Evolutionary conservation across 2,329 filamentous ascomycete genomes (phyloP).

Genomic region (Alternaria sp.): DNA sequence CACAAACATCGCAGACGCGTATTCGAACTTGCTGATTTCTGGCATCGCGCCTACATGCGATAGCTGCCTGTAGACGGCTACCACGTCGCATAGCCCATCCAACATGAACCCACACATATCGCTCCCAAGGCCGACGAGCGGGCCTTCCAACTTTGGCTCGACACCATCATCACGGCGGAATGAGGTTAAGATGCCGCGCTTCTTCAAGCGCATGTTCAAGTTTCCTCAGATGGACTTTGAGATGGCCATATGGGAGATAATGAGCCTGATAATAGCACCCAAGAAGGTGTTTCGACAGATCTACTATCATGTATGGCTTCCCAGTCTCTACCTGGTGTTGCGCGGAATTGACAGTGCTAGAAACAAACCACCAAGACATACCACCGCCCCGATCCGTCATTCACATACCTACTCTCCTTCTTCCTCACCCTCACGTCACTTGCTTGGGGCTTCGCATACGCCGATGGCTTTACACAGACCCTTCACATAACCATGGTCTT

Average conservation of each 20-base stretch:
- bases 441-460: constrained; percentile 68
- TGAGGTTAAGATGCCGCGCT: constrained; percentile 69
- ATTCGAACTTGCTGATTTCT: neutral
- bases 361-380: constrained; percentile 72
- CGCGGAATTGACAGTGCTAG: constrained; percentile 46
- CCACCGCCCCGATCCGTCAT: constrained; percentile 73
- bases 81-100: constrained; percentile 13
- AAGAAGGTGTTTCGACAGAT: constrained; percentile 76
- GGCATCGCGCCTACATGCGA: neutral
- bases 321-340: neutral
- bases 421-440: constrained; percentile 64
- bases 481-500: constrained; percentile 59
- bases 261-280: constrained; percentile 70
- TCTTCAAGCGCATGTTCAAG: constrained; percentile 75
- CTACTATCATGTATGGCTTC: constrained; percentile 68
- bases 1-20: constrained; percentile 5
- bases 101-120: constrained; percentile 68
- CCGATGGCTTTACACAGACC: constrained; percentile 54
- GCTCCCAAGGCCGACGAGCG: constrained; percentile 65
- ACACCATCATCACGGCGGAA: constrained; percentile 60
- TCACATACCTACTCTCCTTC: constrained; percentile 73
- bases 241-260: constrained; percentile 78
- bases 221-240: constrained; percentile 79
- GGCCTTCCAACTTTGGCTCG: constrained; percentile 61
- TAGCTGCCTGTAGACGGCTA: constrained; percentile 4